These are phyloP conservation scores for Candida oleophila DNA, from an alignment of 805 yeast species.

Conservation along the genomic window DNA sequence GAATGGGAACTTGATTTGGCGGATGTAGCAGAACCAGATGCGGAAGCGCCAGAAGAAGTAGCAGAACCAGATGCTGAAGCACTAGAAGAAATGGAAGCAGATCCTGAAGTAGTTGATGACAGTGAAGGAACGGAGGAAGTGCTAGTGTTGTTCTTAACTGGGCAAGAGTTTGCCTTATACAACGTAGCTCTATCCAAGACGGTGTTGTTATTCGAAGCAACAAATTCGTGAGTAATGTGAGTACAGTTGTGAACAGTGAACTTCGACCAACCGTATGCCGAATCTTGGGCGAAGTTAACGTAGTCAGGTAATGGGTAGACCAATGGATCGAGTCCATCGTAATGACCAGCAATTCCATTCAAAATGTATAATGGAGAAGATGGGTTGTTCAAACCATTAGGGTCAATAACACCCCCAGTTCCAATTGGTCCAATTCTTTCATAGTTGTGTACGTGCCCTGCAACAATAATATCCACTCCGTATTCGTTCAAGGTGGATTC, in stretches of 20 bases:
- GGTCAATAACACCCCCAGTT: conserved; percentile 9
- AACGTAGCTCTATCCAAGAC: conserved; percentile 15
- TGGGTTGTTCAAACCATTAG: conserved; percentile 15
- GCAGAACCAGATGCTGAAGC: not conserved
- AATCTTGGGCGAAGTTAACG: conserved; percentile 11
- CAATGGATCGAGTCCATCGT: conserved; percentile 12
- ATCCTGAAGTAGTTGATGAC: not conserved
- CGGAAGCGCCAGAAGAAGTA: not conserved
- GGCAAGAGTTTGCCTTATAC: conserved; percentile 9
- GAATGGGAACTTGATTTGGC: not conserved
- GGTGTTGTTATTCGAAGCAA: conserved; percentile 11
- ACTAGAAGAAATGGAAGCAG: not conserved
- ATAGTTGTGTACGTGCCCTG: conserved; percentile 15
- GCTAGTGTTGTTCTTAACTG: not conserved
- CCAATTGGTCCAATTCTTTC: conserved; percentile 11
- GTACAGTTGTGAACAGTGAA: conserved; percentile 14
- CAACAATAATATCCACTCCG: conserved; percentile 12
- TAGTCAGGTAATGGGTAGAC: conserved; percentile 11
- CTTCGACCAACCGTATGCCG: conserved; percentile 14
- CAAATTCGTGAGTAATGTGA: conserved; percentile 15
- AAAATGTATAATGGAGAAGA: conserved; percentile 14
- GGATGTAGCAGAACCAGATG: not conserved
- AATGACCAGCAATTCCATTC: conserved; percentile 16
- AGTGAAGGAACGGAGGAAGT: not conserved
- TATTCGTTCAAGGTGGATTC: conserved; percentile 10